phyloP scores from a whole-genome alignment of 768 basidiomycete genomes.

The Podaxis pistillaris region DNA sequence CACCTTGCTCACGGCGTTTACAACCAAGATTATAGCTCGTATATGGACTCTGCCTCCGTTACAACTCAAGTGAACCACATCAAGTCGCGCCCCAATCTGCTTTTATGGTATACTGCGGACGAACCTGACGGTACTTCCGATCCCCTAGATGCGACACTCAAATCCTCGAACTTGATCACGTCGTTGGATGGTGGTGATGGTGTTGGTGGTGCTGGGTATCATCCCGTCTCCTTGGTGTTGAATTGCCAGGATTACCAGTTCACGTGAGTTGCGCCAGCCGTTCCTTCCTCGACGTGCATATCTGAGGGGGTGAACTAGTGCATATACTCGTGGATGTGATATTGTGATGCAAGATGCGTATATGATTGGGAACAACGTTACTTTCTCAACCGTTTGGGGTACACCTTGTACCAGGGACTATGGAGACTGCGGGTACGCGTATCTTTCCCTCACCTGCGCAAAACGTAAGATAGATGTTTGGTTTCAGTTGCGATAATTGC shows the following conservation, averaged over 20 bases:
- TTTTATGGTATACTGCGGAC: conserved; percentile 74
- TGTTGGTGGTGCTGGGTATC: conserved; percentile 52
- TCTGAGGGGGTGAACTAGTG: conserved; percentile 19
- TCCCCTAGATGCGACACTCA: conserved; percentile 57
- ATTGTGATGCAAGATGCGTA: conserved; percentile 71
- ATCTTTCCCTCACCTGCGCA: neutral
- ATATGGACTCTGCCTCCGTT: conserved; percentile 62
- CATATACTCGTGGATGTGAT: conserved; percentile 59
- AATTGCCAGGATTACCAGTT: conserved; percentile 71
- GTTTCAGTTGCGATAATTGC: conserved; percentile 54
- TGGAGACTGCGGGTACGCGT: conserved; percentile 69
- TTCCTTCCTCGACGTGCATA: neutral
- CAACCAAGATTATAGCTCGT: conserved; percentile 39
- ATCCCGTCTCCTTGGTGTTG: conserved; percentile 63
- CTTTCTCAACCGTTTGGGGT: conserved; percentile 57
- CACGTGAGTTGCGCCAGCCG: conserved; percentile 25
- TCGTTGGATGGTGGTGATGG: conserved; percentile 53
- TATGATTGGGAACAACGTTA: conserved; percentile 59
- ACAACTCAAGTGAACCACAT: conserved; percentile 67
- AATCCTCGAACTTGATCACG: conserved; percentile 55
- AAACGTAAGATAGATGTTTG: neutral
- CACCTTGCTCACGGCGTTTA: neutral
- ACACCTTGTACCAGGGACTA: conserved; percentile 63
- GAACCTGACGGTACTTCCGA: conserved; percentile 73
- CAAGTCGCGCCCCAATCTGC: conserved; percentile 64